Evolutionary conservation across 1,284 basidiomycete genomes (phyloP), one percentile per base, ranked within the genome.

Genomic region (Ganoderma leucocontextum): DNA sequence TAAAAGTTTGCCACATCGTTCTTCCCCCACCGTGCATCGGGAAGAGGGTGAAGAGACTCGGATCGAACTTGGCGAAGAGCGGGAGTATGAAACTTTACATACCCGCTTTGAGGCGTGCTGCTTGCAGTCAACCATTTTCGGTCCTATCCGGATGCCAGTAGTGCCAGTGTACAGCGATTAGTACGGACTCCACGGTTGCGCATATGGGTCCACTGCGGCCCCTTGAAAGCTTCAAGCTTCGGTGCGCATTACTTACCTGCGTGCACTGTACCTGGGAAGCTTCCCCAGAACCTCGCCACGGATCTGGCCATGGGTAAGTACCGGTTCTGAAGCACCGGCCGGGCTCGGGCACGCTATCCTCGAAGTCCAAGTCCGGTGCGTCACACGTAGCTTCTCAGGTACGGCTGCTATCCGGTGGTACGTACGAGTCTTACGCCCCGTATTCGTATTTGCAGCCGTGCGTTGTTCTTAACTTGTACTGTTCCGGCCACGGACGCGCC

Each of bases 1-100:
- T 58, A 19, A 58, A 22, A 19, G 55, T 38, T 58, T 38, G 55
- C 35, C 55, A 58, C 55, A 58, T 58, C 55, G 55, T 22, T 38
- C 55, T 58, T 58, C 55, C 33, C 9, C 25, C 55, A 6, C 55
- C 35, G 55, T 38, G 9, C 22, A 49, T 25, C 47, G 47, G 47
- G 47, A 10, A 10, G 47, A 49, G 22, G 25, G 25, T 33, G 29
- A 29, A 29, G 53, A 35, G 29, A 17, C 53, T 29, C 53, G 33
- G 33, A n/a, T 35, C 19, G 53, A 55, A 35, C 10, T 9, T 17
- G 29, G 53, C 35, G 53, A 55, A 35, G 29, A 12, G 15, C 53
- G 22, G 22, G 22, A 10, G 47, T 13, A 49, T 12, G 22, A 49
- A 49, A 25, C 47, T 12, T 49, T 25, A 25, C 29, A 29, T 29